These are phyloP conservation scores for Dryas octopetala DNA, from an alignment of 306 rosid species.

Conservation along the genomic window DNA sequence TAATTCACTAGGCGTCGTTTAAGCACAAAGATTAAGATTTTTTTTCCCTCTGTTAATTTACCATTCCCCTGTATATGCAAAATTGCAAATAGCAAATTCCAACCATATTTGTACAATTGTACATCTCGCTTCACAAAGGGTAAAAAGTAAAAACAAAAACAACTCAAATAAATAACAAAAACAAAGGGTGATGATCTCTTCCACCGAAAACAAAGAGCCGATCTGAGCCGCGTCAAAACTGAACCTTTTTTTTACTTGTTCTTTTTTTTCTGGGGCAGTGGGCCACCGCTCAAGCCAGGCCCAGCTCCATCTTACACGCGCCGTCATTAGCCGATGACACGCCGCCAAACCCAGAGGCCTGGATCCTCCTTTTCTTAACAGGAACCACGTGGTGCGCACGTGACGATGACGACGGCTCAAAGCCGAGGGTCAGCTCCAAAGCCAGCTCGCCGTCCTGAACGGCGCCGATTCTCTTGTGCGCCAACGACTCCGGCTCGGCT, in stretches of 20 bases:
- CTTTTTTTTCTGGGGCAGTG: background rate
- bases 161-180: background rate
- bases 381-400: constrained; percentile 63
- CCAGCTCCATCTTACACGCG: constrained; percentile 44
- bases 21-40: background rate
- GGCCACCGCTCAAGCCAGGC: constrained; percentile 41
- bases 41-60: constrained; percentile 26
- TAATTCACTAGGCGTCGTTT: too few relatives aligned
- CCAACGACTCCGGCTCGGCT: constrained; percentile 48
- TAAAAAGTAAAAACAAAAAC: background rate
- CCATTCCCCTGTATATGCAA: constrained; percentile 31
- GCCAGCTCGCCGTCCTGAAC: constrained; percentile 41
- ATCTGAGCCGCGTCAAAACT: constrained; percentile 59
- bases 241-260: background rate
- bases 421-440: constrained; percentile 75
- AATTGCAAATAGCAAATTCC: background rate
- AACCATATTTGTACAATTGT: constrained; percentile 33
- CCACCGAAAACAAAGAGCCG: constrained; percentile 22
- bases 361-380: constrained; percentile 70
- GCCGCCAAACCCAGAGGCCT: constrained; percentile 1
- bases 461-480: constrained; percentile 16
- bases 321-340: constrained; percentile 18
- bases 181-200: constrained; percentile 41
- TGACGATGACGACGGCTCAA: constrained; percentile 51
- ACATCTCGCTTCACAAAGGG: constrained; percentile 29